Evolutionary conservation across 208 protist species (phyloP).

Genomic region (Trypanosomatidae sp.): DNA sequence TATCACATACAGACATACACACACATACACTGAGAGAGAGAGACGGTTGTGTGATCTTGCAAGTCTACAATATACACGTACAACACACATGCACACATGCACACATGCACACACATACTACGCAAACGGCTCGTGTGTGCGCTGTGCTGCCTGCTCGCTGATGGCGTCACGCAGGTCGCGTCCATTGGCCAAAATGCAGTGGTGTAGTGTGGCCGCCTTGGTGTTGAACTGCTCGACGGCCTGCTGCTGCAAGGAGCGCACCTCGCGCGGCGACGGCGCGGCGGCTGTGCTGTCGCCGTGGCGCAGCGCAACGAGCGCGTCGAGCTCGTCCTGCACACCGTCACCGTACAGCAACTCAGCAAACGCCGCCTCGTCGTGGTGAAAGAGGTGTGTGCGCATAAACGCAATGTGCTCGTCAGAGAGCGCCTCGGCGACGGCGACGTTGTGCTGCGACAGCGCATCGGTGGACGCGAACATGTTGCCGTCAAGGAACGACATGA

Average conservation of each 20-base stretch:
- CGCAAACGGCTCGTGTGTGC: too few species aligned
- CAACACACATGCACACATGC: too few species aligned
- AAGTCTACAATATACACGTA: too few species aligned
- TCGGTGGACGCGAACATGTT: slow-evolving; percentile 45
- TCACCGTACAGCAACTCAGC: slow-evolving; percentile 80
- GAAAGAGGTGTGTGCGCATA: slow-evolving; percentile 41
- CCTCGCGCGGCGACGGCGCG: neutral
- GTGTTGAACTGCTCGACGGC: slow-evolving; percentile 19
- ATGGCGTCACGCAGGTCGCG: slow-evolving; percentile 14
- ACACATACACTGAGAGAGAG: too few species aligned
- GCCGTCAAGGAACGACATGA: slow-evolving; percentile 65
- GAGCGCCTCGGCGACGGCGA: slow-evolving; percentile 43
- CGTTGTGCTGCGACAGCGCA: slow-evolving; percentile 64
- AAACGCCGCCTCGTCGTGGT: slow-evolving; percentile 60
- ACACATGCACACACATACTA: too few species aligned
- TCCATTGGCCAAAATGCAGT: slow-evolving; percentile 6
- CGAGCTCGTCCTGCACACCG: slow-evolving; percentile 40
- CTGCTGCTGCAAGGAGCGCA: neutral
- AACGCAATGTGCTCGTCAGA: slow-evolving; percentile 55
- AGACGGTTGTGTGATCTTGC: too few species aligned
- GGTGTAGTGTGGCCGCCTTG: slow-evolving; percentile 15
- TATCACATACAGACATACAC: too few species aligned
- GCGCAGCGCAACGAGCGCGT: too few species aligned
- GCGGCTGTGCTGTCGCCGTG: neutral
- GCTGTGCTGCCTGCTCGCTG: too few species aligned